Percentiles rank a stretch among this genome's conserved stretches.
phyloP scores from a whole-genome alignment of 2,329 filamentous ascomycete species.

The Neofusicoccum sp. region DNA sequence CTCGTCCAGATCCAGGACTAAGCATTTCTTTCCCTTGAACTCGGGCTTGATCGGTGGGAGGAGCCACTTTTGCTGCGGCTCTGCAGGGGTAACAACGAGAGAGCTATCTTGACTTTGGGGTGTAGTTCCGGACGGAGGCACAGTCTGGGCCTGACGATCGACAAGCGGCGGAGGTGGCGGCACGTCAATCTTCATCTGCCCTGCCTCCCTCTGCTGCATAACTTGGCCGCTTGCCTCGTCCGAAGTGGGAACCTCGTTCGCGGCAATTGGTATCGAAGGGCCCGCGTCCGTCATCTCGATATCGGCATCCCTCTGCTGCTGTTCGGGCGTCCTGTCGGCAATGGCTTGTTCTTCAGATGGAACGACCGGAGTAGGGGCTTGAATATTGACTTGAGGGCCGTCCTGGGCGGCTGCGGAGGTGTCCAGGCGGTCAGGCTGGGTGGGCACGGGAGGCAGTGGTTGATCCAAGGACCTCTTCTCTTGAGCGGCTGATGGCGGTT shows the following conservation, averaged over 20 bases:
- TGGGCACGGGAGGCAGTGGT: conserved; percentile 29
- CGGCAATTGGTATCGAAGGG: conserved; percentile 48
- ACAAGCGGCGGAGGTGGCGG: conserved; percentile 57
- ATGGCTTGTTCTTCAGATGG: conserved; percentile 43
- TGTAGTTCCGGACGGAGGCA: conserved; percentile 40
- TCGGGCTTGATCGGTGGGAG: conserved; percentile 78
- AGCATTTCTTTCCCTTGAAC: conserved; percentile 83
- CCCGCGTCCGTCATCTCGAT: conserved; percentile 64
- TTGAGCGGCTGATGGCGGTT: background rate
- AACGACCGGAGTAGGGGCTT: conserved; percentile 46
- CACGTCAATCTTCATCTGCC: conserved; percentile 46
- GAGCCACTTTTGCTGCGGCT: conserved; percentile 66
- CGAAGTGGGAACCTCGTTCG: conserved; percentile 49
- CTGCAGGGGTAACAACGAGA: conserved; percentile 40
- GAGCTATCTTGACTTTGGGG: conserved; percentile 36
- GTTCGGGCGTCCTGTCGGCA: conserved; percentile 50
- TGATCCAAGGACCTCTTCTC: conserved; percentile 22
- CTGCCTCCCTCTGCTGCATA: conserved; percentile 26
- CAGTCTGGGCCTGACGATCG: conserved; percentile 42
- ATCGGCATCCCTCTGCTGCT: conserved; percentile 52
- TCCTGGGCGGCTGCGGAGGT: conserved; percentile 23
- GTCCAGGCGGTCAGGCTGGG: conserved; percentile 33
- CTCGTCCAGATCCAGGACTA: conserved; percentile 94
- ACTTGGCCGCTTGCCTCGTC: conserved; percentile 25
- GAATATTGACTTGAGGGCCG: conserved; percentile 41